Base-by-base conservation (phyloP, 768 basidiomycete genomes). In the Russula emetica region DNA sequence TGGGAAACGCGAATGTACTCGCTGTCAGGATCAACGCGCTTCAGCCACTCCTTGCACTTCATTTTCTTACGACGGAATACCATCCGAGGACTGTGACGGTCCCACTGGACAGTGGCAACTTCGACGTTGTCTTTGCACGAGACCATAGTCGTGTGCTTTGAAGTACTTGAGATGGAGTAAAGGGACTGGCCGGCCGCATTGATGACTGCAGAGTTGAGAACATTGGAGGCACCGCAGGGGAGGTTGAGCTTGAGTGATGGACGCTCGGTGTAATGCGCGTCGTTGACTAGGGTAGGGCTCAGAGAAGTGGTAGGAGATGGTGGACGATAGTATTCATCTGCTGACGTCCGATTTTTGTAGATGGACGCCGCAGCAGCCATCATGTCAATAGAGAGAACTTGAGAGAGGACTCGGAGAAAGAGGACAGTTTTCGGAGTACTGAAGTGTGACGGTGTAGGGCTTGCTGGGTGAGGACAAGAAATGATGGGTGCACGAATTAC, bases 31-130 rank as follows among this genome's bases (percentile, higher is more conserved):
- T 40, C 49, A 3, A 49, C 55, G 2, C 32, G 49, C 10, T 55
- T 49, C 49, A 62, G 26, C 61, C 61, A 62, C 6, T 57, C 38
- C 55, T 44, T 62, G 40, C 61, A 62, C 22, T 40, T 62, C 5
- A 34, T 6, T 40, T 52, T 63, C 56, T 58, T 32, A 18, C 56
- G 30, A 44, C 24, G 56, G 10, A 58, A 63, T 10, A 63, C 51
- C 55, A 63, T 53, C 20, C 50, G 24, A 13, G 62, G 62, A 26
- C 51, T 63, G 5, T 32, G 26, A 34, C 56, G 62, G n/a, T 58
- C 24, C 62, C 62, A 63, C 5, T 63, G 26, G 30, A 63, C 20
- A 13, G 40, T 58, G 20, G 56, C 62, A 5, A 63, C 13, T 56
- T 58, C 56, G 10, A 20, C 32, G 9, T 63, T 63, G 50, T 52